Conservation (phyloP, 306 rosid species). For the Trifolium fragiferum region DNA sequence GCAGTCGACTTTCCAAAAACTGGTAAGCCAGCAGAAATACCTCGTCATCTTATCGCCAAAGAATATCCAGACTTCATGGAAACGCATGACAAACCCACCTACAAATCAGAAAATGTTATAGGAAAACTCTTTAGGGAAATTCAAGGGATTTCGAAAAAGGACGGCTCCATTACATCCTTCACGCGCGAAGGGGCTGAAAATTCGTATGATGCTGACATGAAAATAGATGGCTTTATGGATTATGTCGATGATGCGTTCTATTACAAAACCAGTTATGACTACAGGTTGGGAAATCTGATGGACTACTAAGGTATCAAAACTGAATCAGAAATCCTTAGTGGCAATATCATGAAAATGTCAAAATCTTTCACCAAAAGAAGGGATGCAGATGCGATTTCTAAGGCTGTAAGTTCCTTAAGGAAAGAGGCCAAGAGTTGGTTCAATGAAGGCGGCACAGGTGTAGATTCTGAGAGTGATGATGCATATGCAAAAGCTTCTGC, state of each 20-base stretch:
- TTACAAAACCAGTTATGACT: slow-evolving; percentile 70
- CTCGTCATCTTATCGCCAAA: slow-evolving; percentile 52
- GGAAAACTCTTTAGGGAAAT: slow-evolving; percentile 82
- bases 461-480: slow-evolving; percentile 42
- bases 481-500: slow-evolving; percentile 83
- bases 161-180: slow-evolving; percentile 45
- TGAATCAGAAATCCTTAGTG: slow-evolving; percentile 79
- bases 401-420: slow-evolving; percentile 72
- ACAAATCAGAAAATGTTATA: slow-evolving; percentile 59
- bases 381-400: slow-evolving; percentile 62
- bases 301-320: slow-evolving; percentile 81
- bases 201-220: slow-evolving; percentile 76
- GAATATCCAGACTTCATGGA: slow-evolving; percentile 93
- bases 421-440: slow-evolving; percentile 84
- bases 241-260: slow-evolving; percentile 71
- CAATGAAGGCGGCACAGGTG: slow-evolving; percentile 48
- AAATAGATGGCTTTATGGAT: slow-evolving; percentile 68
- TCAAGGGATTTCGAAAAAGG: slow-evolving; percentile 46
- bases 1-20: slow-evolving; percentile 95
- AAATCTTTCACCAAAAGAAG: slow-evolving; percentile 64
- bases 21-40: slow-evolving; percentile 75
- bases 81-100: slow-evolving; percentile 64
- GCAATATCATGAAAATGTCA: slow-evolving; percentile 63
- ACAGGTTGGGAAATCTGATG: slow-evolving; percentile 78
- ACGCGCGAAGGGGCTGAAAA: slow-evolving; percentile 48